Base-by-base conservation (phyloP, 805 yeast genomes). In the Yarrowia sp. region DNA sequence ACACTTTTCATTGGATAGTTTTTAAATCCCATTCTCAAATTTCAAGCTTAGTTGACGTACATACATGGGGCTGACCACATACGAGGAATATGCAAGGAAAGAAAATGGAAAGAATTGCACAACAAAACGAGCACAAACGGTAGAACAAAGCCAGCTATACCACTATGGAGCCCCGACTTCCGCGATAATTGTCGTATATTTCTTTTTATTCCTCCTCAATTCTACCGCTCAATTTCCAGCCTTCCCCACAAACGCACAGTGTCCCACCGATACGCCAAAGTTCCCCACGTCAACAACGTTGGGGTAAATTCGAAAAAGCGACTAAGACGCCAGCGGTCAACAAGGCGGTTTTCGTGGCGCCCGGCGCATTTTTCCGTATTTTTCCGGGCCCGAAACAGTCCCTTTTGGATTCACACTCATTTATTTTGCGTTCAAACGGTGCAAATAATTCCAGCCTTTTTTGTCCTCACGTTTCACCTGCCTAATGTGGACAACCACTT, bases 81-180 rank as follows among this genome's bases (percentile, higher is more conserved):
- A 52, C 58, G 58, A 52, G 32, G 58, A 52, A 52, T 38, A 52
- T 52, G 58, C 58, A 52, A 2, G 58, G 58, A 52, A 52, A 42
- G 5, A 42, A 42, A 42, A 42, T 26, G 32, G 32, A 26, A 26
- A 26, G 32, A 26, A 26, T 26, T 26, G 32, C 32, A 26, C 32
- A 26, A 26, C 32, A 26, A 26, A 26, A 5, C 7, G 32, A 5
- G 7, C 4, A 26, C 32, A 26, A 26, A 26, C 7, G 32, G 32
- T 26, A 5, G 32, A 26, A 26, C 32, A 26, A 26, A 26, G 32
- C 4, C 7, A 26, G 4, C 7, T 26, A 26, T 8, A 43, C 22
- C 8, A 22, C 16, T 9, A 45, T 12, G 9, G n/a, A 48, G 36
- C 52, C 16, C 52, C 8, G 11, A 3, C n/a, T 42, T 42, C n/a